Evolutionary conservation across 345 rosid genomes (phyloP), one percentile per base, ranked within the genome.

Genomic region (Eucalyptus sp.): DNA sequence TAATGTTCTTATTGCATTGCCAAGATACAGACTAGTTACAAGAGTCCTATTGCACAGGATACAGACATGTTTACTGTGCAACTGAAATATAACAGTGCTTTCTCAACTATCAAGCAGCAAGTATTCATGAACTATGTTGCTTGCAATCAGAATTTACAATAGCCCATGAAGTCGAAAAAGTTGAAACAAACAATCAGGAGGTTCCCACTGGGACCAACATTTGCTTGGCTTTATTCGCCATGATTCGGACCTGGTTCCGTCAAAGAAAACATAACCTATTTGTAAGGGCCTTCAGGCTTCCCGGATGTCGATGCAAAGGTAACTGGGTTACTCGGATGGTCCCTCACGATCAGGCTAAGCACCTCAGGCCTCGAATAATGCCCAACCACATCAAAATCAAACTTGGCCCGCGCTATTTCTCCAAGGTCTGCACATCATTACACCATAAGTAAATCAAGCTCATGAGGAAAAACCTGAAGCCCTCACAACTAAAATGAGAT

Each of bases 331-430:
- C 94, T 90, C 62, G 98, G 98, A 89, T 96, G 94, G 91, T 96
- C 99, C 89, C 90, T 96, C 90, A 96, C 98, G 29, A 93, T 94
- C 92, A 97, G 93, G 93, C 97, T 96, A 88, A 97, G 94, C 87
- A 97, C 97, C 92, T 97, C 99, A 29, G 99, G 98, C 89, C 99
- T 96, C 50, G 99, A 90, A 92, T 96, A 96, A 89, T 96, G 99
- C 64, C 99, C 98, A 10, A 96, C 98, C 91, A 96, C 99, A 89
- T 96, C 99, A n/a, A 96, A 96, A 90, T 94, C 98, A 64, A 98
- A 96, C 86, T 98, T 98, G 50, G 98, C 99, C 44, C 97, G 88
- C 3, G 95, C 95, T 91, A 97, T 94, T 90, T 98, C 99, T 88
- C 99, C 99, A 76, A 98, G 95, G 94, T 96, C 99, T 96, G 94